Evolutionary conservation across 1,284 basidiomycete species (phyloP).

Genomic region (Apiotrichum siamense): DNA sequence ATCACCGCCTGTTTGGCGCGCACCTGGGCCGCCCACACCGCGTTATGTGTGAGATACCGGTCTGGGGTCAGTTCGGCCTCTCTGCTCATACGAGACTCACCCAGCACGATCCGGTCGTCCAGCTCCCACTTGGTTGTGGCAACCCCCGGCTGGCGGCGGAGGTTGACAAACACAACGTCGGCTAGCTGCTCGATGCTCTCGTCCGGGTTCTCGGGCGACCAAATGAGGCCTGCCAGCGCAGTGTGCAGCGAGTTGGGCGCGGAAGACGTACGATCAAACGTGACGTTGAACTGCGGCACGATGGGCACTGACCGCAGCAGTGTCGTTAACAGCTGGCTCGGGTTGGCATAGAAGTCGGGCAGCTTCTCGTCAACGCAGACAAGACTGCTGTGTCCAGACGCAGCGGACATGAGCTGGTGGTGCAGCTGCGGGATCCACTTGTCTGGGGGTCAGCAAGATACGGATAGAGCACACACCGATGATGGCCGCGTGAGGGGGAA

Average conservation of each 20-base stretch:
- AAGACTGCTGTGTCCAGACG: not conserved
- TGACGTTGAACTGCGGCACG: slow-evolving; percentile 5
- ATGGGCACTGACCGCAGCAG: not conserved
- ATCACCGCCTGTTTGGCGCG: slow-evolving; percentile 32
- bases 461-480: not conserved
- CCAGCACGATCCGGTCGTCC: slow-evolving; percentile 32
- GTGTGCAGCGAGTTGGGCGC: slow-evolving; percentile 19
- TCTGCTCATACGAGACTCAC: slow-evolving; percentile 25
- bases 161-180: slow-evolving; percentile 30
- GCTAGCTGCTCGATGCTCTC: slow-evolving; percentile 24
- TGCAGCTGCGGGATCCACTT: not conserved
- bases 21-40: slow-evolving; percentile 26
- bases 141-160: slow-evolving; percentile 20
- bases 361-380: not conserved
- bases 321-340: slow-evolving; percentile 6
- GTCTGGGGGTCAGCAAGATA: not conserved
- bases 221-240: slow-evolving; percentile 25
- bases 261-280: slow-evolving; percentile 5
- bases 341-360: slow-evolving; percentile 2
- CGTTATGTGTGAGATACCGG: slow-evolving; percentile 33
- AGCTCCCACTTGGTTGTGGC: slow-evolving; percentile 30
- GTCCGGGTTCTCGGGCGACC: slow-evolving; percentile 20
- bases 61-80: slow-evolving; percentile 24
- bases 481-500: not conserved
- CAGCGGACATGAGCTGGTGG: not conserved